These are phyloP conservation scores for Psidium friedrichsthalianum DNA, from an alignment of 345 rosid species.

Conservation along the genomic window DNA sequence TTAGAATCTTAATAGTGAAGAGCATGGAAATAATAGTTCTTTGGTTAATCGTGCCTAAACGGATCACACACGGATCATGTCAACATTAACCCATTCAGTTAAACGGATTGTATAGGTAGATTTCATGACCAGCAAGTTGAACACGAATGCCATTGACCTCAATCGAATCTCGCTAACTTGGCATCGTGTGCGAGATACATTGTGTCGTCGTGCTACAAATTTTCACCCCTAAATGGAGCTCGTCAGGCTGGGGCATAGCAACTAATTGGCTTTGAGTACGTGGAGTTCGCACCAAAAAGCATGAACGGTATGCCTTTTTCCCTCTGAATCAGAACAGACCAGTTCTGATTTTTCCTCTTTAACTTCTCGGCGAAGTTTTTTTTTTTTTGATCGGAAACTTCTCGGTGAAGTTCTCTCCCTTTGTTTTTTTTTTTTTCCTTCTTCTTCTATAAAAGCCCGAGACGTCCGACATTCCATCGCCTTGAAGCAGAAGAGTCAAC, in stretches of 20 bases:
- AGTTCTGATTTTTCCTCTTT: background rate
- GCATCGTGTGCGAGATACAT: background rate
- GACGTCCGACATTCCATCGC: background rate
- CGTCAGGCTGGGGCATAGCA: no score
- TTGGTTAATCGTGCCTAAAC: no score
- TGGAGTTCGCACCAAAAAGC: background rate
- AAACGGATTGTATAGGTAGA: background rate
- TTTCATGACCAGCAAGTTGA: background rate
- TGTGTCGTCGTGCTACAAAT: no score
- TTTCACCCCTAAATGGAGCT: no score
- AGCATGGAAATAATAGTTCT: background rate
- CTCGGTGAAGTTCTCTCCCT: background rate
- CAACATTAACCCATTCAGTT: background rate
- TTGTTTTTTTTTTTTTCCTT: no score
- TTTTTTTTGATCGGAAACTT: no score
- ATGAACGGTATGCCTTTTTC: background rate
- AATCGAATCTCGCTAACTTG: background rate
- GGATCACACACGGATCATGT: background rate
- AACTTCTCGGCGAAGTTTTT: background rate
- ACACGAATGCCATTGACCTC: background rate
- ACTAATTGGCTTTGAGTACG: background rate
- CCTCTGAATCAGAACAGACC: background rate
- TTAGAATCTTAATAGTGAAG: background rate
- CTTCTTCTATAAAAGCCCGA: background rate
- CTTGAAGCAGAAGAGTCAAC: background rate